A percentile compares a stretch with the other conserved stretches of the same genome.
phyloP scores from a whole-genome alignment of 768 basidiomycete species.

The Mycena galericulata region DNA sequence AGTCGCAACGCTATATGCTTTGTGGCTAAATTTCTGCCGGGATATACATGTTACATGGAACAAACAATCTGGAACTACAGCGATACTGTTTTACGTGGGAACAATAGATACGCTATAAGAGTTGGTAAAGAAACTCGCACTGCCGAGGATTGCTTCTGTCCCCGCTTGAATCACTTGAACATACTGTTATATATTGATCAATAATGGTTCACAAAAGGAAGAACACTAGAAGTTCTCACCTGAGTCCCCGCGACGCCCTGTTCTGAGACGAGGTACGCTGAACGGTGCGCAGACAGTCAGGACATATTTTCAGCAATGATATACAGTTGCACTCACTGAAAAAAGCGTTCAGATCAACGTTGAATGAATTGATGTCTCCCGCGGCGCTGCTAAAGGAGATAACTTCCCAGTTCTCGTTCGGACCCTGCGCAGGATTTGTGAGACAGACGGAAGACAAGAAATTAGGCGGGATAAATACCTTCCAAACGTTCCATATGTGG shows the following conservation, averaged over 20 bases:
- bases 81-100: constrained; percentile 13
- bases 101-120: constrained; percentile 54
- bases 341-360: constrained; percentile 64
- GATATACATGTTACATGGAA: no score
- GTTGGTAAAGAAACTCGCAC: constrained; percentile 57
- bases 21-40: no score
- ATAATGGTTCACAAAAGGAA: neutral
- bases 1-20: no score
- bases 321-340: constrained; percentile 56
- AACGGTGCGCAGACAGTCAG: constrained; percentile 9
- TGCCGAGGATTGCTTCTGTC: constrained; percentile 67
- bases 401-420: constrained; percentile 67
- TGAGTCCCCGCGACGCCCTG: constrained; percentile 61
- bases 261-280: constrained; percentile 56
- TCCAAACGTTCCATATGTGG: constrained; percentile 69
- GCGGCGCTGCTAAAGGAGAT: constrained; percentile 63
- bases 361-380: constrained; percentile 64
- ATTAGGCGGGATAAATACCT: constrained; percentile 61
- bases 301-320: neutral
- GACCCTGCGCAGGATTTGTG: constrained; percentile 58
- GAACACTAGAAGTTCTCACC: constrained; percentile 40
- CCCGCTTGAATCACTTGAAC: constrained; percentile 68
- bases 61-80: no score
- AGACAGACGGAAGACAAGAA: constrained; percentile 53
- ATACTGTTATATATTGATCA: constrained; percentile 46